A percentile compares a stretch with the other conserved stretches of the same genome.
Conservation (phyloP, 208 protist species). For the Trypanosoma platydactyli region DNA sequence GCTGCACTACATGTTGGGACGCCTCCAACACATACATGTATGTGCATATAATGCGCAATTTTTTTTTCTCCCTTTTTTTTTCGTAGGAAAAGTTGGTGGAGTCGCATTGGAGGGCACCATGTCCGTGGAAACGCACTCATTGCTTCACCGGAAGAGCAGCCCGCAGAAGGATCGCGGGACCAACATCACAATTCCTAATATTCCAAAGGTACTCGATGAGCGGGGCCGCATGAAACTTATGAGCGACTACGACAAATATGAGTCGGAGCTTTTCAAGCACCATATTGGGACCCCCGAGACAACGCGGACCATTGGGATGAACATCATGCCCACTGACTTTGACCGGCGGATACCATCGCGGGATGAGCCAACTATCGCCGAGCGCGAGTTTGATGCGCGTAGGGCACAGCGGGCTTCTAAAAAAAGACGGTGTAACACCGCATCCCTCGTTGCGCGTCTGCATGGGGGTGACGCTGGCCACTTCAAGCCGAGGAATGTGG, state of each 20-base stretch:
- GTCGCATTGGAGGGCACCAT: too few species aligned
- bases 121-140: neutral
- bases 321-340: slow-evolving; percentile 57
- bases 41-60: too few species aligned
- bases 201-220: slow-evolving; percentile 83
- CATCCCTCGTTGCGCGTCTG: too few species aligned
- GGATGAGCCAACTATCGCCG: slow-evolving; percentile 61
- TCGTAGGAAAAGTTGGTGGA: too few species aligned
- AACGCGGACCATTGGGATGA: slow-evolving; percentile 70
- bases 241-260: slow-evolving; percentile 88
- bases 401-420: slow-evolving; percentile 1
- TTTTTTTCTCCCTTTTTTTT: too few species aligned
- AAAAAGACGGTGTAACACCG: neutral
- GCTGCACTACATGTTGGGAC: too few species aligned
- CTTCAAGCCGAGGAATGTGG: neutral
- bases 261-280: slow-evolving; percentile 85
- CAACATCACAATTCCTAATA: slow-evolving; percentile 73
- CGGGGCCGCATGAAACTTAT: slow-evolving; percentile 74
- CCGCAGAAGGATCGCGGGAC: slow-evolving; percentile 23
- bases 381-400: slow-evolving; percentile 54
- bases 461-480: too few species aligned
- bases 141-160: slow-evolving; percentile 18
- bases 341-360: slow-evolving; percentile 62
- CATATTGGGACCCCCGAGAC: slow-evolving; percentile 74
- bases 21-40: too few species aligned